Evolutionary conservation across 257 asterid genomes (phyloP).

Genomic region (Petunia axillaris): DNA sequence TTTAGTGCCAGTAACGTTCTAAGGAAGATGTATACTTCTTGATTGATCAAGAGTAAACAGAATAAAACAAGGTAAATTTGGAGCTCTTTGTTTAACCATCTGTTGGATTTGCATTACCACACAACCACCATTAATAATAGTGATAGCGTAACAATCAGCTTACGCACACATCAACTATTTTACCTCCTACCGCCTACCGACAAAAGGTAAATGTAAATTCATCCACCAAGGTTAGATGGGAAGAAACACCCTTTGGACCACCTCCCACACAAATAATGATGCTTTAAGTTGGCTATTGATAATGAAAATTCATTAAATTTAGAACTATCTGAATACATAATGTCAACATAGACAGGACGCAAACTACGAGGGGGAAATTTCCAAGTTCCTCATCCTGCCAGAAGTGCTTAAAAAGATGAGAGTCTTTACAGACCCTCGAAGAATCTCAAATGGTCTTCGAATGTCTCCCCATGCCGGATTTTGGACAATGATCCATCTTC

Average conservation of each 20-base stretch:
- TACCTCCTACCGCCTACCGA: no score
- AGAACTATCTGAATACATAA: slow-evolving; percentile 7
- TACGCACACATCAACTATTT: no score
- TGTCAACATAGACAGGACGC: slow-evolving; percentile 12
- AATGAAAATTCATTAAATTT: background rate
- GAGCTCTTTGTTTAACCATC: no score
- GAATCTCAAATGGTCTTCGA: slow-evolving; percentile 75
- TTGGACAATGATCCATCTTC: slow-evolving; percentile 74
- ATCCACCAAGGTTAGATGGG: no score
- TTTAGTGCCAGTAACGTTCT: no score
- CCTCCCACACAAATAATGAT: background rate
- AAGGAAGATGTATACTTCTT: no score
- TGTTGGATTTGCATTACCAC: no score
- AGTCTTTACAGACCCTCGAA: slow-evolving; percentile 73
- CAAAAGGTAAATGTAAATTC: no score
- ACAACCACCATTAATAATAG: no score
- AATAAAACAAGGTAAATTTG: no score
- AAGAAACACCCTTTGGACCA: background rate
- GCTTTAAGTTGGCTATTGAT: background rate
- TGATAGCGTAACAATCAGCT: no score
- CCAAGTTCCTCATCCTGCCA: background rate
- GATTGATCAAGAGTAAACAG: no score
- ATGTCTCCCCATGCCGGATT: slow-evolving; percentile 78
- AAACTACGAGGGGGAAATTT: slow-evolving; percentile 23
- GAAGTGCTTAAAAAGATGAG: background rate